Base-by-base conservation (phyloP, 2,329 filamentous ascomycete genomes). In the Apiospora malaysiana region DNA sequence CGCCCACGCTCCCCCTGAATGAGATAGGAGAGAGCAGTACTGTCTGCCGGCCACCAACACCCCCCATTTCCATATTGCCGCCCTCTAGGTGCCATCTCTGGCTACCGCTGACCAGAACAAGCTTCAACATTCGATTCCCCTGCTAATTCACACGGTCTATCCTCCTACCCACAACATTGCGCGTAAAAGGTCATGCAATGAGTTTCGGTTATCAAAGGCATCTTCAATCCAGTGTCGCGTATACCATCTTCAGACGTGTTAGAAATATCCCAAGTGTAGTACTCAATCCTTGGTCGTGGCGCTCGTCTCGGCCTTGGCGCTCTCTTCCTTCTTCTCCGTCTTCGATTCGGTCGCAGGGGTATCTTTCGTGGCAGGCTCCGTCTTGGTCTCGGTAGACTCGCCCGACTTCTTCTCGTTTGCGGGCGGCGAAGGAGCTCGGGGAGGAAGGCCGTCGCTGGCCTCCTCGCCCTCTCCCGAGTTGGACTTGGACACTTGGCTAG, bases 401-500 rank as follows among this genome's bases (percentile, higher is more conserved):
- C 77, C 74, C 63, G 75, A 72, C 69, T 77, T 79, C 76, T 75
- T 80, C 63, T 74, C 74, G 42, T 78, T 76, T 32, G 78, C 76
- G 25, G 78, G 79, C 40, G 78, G 79, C 56, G 77, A 80, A 8
- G 78, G 78, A 25, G 78, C 78, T 72, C 75, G 74, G 10, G 79
- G 81, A 37, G 79, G 78, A 25, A 76, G 73, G 69, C 73, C 77
- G 68, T 75, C 74, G 69, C 70, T 74, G 68, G 78, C 78, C 37
- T 77, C 75, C 32, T 77, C 75, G 66, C 78, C 78, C 51, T 77
- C 75, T 68, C 72, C 72, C 7, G 77, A 74, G 18, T 78, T 75
- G 71, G 85, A 85, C 84, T 93, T 95, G 79, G 90, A 89, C 72
- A 96, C 93, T 84, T 97, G 94, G 81, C 92, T 95, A 75, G 90